These are phyloP conservation scores for Gossypium herbaceum DNA, from an alignment of 345 rosid species.

Conservation along the genomic window DNA sequence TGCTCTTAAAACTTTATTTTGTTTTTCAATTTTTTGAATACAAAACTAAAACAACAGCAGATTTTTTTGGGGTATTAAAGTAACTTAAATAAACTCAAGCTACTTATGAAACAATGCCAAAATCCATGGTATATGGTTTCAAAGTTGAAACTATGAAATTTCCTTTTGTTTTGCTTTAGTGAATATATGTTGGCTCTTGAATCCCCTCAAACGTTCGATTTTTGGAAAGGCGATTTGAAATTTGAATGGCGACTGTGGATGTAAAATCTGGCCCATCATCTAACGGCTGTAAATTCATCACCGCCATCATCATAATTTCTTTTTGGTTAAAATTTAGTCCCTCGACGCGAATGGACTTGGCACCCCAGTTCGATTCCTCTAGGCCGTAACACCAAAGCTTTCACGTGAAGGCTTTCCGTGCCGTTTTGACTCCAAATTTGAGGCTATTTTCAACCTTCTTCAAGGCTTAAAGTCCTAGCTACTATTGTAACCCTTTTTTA, in stretches of 20 bases:
- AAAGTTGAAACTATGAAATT: background rate
- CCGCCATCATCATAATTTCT: background rate
- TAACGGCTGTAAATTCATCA: constrained; percentile 4
- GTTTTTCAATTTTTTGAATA: background rate
- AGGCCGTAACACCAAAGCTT: too few species aligned
- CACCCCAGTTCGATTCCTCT: too few species aligned
- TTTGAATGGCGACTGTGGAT: constrained; percentile 4
- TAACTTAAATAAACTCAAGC: background rate
- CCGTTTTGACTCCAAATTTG: too few species aligned
- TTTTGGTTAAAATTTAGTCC: too few species aligned
- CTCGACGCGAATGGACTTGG: too few species aligned
- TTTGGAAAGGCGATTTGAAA: constrained; percentile 4
- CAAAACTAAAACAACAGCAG: background rate
- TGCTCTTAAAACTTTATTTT: background rate
- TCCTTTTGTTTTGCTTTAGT: background rate
- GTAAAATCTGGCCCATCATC: constrained; percentile 4
- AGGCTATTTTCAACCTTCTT: too few species aligned
- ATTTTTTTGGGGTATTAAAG: background rate
- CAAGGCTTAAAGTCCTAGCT: too few species aligned
- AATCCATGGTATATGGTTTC: background rate
- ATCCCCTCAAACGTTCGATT: constrained; percentile 7
- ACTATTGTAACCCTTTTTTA: too few species aligned
- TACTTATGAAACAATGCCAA: background rate
- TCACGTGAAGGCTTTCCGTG: too few species aligned
- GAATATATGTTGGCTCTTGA: background rate